A percentile compares a stretch with the other conserved stretches of the same genome.
Conservation (phyloP, 169 alveolate species). For the Eimeria tenella region DNA sequence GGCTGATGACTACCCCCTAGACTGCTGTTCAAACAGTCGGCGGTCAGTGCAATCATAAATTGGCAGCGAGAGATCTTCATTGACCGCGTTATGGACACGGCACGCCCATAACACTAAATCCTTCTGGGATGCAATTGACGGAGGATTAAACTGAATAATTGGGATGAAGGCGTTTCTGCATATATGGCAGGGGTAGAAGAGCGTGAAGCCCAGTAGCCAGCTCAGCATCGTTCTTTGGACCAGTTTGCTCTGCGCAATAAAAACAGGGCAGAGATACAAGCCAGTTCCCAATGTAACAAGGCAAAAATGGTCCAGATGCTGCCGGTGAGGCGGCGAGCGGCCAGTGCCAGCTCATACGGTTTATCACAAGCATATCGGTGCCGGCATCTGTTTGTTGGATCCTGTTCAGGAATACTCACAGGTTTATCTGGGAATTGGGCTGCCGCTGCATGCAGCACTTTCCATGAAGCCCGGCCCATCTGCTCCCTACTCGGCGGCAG, state of each 20-base stretch:
- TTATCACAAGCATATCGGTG: no score
- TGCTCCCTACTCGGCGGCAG: conserved; percentile 89
- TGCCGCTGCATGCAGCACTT: conserved; percentile 87
- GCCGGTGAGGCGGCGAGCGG: not conserved
- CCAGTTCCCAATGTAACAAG: not conserved
- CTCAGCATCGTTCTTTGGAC: conserved; percentile 80
- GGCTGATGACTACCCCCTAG: no score
- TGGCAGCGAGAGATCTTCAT: conserved; percentile 83
- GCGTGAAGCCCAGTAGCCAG: conserved; percentile 87
- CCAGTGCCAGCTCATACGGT: no score
- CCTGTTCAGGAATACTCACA: conserved; percentile 74
- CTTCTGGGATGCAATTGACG: conserved; percentile 79
- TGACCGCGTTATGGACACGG: conserved; percentile 88
- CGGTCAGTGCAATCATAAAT: conserved; percentile 45
- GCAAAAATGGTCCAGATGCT: not conserved
- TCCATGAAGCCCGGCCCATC: conserved; percentile 91
- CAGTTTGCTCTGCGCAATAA: conserved; percentile 68
- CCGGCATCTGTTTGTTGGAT: no score
- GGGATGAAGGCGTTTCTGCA: conserved; percentile 87
- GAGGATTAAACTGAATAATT: conserved; percentile 82
- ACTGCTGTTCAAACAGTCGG: conserved; percentile 18
- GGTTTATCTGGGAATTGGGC: conserved; percentile 88
- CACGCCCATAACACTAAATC: conserved; percentile 85
- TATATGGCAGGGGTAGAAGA: conserved; percentile 88
- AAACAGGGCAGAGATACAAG: not conserved